Base-by-base conservation (phyloP, 495 filamentous ascomycete species). In the Aspergillus saccharolyticus region DNA sequence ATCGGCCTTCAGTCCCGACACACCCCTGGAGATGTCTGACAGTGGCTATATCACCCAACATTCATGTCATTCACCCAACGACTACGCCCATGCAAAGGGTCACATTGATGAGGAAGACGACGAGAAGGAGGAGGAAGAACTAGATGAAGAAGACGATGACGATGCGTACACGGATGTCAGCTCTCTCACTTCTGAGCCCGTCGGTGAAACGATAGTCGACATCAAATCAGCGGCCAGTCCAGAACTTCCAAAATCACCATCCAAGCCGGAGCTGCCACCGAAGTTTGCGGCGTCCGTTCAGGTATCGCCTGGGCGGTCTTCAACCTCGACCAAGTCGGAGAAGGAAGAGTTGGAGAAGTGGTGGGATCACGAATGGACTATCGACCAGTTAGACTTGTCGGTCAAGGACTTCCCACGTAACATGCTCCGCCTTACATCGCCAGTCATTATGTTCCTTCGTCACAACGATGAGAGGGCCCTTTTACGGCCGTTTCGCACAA, bases 401-500 rank as follows among this genome's bases (percentile, higher is more conserved):
- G 68, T 75, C 10, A 73, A 72, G 20, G 68, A 74, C 24, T 78
- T 76, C 17, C 74, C 77, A 42, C 70, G 69, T 16, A 66, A 69
- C 28, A 76, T 75, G 67, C 70, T 78, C 10, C 65, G 70, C 18
- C 65, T 78, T n/a, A 71, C 74, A n/a, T 77, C 75, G 0, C 75
- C 77, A 6, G 76, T 75, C 10, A 74, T 79, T 1, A 65, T 76
- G 45, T 70, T 73, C 54, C 57, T 78, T 4, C 65, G 72, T n/a
- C 63, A 71, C 24, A 74, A 63, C 24, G 67, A 74, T 22, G 75
- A 78, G 57, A 70, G 70, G 54, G 59, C 63, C 14, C 60, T 75
- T 2, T 39, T 71, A 2, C 70, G 69, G 2, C 76, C 79, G 6
- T 81, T 88, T 59, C 75, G 78, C 21, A 77, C 75, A 17, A 82